phyloP scores from a whole-genome alignment of 2,329 filamentous ascomycete species.

The Curvularia spicifera region DNA sequence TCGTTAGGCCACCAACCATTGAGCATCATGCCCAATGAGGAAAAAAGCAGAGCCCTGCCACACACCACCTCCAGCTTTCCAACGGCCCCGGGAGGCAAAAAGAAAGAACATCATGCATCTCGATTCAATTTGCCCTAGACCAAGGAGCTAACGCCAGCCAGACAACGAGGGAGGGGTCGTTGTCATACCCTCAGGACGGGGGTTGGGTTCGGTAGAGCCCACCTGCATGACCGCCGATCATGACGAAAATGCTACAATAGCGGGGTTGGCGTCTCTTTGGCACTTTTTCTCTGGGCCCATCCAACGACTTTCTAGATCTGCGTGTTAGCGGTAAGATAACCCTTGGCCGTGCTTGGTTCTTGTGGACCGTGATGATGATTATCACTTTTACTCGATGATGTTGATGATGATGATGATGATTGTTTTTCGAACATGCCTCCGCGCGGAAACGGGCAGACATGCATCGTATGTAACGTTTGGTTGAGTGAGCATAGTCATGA shows the following conservation, averaged over 20 bases:
- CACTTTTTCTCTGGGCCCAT: neutral
- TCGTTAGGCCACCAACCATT: neutral
- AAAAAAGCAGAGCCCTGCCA: slow-evolving; percentile 1
- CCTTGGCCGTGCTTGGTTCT: neutral
- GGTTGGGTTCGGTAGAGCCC: slow-evolving; percentile 1
- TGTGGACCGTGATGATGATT: neutral
- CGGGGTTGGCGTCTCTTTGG: neutral
- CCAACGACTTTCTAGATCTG: neutral
- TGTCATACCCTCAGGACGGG: neutral
- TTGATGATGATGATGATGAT: neutral
- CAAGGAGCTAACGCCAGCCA: neutral
- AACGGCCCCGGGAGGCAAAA: neutral
- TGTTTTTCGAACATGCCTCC: neutral
- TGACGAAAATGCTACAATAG: slow-evolving; percentile 21
- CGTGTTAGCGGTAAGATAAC: neutral
- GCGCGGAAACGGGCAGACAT: neutral
- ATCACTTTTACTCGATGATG: neutral
- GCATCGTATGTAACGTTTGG: neutral
- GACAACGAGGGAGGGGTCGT: neutral
- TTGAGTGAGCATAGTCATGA: neutral
- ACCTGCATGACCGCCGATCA: slow-evolving; percentile 25
- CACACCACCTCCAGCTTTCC: neutral
- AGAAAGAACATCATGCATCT: neutral
- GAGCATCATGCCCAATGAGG: neutral
- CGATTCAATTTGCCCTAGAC: neutral